A percentile compares a stretch with the other conserved stretches of the same genome.
Evolutionary conservation across 805 yeast genomes (phyloP).

Genomic region (Candida sithepensis): DNA sequence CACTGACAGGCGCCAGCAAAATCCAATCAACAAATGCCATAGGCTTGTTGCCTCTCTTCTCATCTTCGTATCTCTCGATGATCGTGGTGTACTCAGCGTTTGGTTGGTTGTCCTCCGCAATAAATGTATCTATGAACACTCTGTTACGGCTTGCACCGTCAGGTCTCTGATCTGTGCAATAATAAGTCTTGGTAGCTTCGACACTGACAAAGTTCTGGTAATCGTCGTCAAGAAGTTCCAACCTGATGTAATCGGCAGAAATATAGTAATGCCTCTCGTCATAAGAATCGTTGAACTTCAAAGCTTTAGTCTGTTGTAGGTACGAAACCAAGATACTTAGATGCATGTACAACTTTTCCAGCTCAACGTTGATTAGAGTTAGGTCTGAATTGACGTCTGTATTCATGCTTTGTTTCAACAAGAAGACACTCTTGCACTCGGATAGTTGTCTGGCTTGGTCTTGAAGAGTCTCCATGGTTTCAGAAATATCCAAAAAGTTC

Average conservation of each 20-base stretch:
- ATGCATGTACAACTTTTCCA: conserved; percentile 24
- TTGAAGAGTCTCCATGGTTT: conserved; percentile 19
- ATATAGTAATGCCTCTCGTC: conserved; percentile 52
- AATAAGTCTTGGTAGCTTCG: conserved; percentile 59
- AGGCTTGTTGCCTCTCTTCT: conserved; percentile 21
- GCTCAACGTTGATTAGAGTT: conserved; percentile 22
- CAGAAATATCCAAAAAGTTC: conserved; percentile 20
- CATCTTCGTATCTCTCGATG: conserved; percentile 35
- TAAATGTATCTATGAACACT: conserved; percentile 60
- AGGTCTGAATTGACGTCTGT: conserved; percentile 4
- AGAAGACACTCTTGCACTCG: conserved; percentile 21
- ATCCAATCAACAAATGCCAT: conserved; percentile 48
- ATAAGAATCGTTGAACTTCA: conserved; percentile 30
- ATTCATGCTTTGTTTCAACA: conserved; percentile 11
- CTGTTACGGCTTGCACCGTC: conserved; percentile 69
- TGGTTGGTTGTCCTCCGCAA: conserved; percentile 64
- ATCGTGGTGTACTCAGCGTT: conserved; percentile 67
- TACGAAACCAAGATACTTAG: conserved; percentile 26
- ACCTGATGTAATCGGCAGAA: conserved; percentile 63
- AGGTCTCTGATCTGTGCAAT: conserved; percentile 56
- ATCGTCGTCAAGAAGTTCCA: conserved; percentile 63
- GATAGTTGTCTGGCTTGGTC: conserved; percentile 18
- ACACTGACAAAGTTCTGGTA: conserved; percentile 70
- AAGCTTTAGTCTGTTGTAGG: conserved; percentile 27
- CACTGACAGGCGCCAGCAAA: conserved; percentile 59